Evolutionary conservation across 179 eudicot genomes (phyloP), one percentile per base, ranked within the genome.

Genomic region (Amaranthus tricolor): DNA sequence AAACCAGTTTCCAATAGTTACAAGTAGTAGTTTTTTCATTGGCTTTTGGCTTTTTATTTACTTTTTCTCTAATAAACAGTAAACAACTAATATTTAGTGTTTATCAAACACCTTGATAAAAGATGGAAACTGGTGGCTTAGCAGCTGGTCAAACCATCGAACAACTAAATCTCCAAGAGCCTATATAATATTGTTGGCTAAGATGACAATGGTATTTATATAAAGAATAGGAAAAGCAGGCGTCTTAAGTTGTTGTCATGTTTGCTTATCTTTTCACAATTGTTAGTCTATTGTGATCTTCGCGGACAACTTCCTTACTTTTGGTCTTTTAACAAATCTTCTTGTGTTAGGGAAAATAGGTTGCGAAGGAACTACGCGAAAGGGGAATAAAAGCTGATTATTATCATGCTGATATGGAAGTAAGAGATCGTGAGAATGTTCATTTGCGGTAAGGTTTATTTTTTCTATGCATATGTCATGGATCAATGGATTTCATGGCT

Each of bases 341-440:
- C 15, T 58, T 67, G 43, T 58, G 6, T 68, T 9, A 67, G 76
- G 24, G 72, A 40, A 71, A 73, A 50, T 80, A 95, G 99, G 92
- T 95, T 83, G 95, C 98, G 9, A 88, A 84, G 78, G 99, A 95
- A 82, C 82, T 95, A 72, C 89, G 87, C 50, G 96, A 87, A 68
- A 88, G 87, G 80, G 94, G 92, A 75, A 89, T 95, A 67, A 87
- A 91, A 61, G 99, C 99, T 68, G 92, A 86, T 80, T 74, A 84
- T 81, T 95, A 95, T 78, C 99, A 95, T 78, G 99, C 99, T 66
- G 93, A 95, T 85, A 95, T 93, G 98, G 98, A 93, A 80, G 97
- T 78, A 75, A 82, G 78, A 80, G 83, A 82, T 73, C 96, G 99
- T 70, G 96, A 93, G 82, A 86, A 84, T 78, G 92, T 95, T 78